phyloP scores from a whole-genome alignment of 129 eudicot genomes.

The Chrysanthemum makinoi region DNA sequence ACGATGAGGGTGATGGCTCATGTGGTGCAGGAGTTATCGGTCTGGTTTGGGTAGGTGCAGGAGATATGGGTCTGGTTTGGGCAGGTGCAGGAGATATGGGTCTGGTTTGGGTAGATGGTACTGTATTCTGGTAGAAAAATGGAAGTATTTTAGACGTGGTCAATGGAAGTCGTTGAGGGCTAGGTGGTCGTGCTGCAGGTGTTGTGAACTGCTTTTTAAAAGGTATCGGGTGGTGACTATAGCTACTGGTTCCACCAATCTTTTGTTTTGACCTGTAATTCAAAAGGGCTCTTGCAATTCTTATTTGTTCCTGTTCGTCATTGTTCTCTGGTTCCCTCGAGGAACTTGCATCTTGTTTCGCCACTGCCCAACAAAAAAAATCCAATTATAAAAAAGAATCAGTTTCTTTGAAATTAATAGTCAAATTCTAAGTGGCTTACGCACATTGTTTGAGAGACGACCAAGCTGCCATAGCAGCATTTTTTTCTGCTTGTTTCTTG shows the following conservation, averaged over 20 bases:
- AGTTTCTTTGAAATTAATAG: not conserved
- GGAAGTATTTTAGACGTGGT: slow-evolving; percentile 81
- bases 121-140: slow-evolving; percentile 42
- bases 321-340: slow-evolving; percentile 66
- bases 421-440: slow-evolving; percentile 10
- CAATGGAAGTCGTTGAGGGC: slow-evolving; percentile 53
- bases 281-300: slow-evolving; percentile 71
- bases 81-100: slow-evolving; percentile 22
- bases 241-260: slow-evolving; percentile 24
- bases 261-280: slow-evolving; percentile 59
- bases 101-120: slow-evolving; percentile 2
- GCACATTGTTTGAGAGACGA: slow-evolving; percentile 64
- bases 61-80: too few species aligned
- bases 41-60: not conserved
- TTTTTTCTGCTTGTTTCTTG: slow-evolving; percentile 83
- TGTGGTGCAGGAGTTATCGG: slow-evolving; percentile 16
- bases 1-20: slow-evolving; percentile 32
- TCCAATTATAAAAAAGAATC: not conserved
- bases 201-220: slow-evolving; percentile 48
- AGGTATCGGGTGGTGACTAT: slow-evolving; percentile 36
- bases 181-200: slow-evolving; percentile 54
- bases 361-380: slow-evolving; percentile 46
- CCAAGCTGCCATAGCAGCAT: slow-evolving; percentile 90
- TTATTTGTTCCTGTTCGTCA: slow-evolving; percentile 86
- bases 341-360: slow-evolving; percentile 60